phyloP scores from a whole-genome alignment of 23 red algal species.

The Gracilaria gracilis region DNA sequence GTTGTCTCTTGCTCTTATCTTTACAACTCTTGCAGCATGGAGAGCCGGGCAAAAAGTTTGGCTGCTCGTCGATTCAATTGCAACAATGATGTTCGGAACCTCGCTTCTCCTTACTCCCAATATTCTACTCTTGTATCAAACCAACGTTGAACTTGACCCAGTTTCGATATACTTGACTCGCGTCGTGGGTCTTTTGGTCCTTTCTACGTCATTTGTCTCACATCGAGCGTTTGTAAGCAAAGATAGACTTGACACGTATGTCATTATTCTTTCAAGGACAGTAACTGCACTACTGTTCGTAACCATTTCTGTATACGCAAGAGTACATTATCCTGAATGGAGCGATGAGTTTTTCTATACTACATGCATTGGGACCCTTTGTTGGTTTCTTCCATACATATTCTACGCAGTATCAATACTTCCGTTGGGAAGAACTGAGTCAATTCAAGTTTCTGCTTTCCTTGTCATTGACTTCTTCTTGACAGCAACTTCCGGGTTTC shows the following conservation, averaged over 20 bases:
- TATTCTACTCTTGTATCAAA: constrained; percentile 36
- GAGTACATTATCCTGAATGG: constrained; percentile 54
- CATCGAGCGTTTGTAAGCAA: constrained; percentile 39
- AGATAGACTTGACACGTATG: constrained; percentile 17
- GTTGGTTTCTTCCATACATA: constrained; percentile 41
- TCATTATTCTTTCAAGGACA: constrained; percentile 25
- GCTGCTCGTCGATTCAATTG: constrained; percentile 36
- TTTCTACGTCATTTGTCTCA: constrained; percentile 41
- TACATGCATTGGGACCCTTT: constrained; percentile 19
- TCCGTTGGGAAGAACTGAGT: constrained; percentile 17
- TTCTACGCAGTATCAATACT: constrained; percentile 36
- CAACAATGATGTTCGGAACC: constrained; percentile 20
- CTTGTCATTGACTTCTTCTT: constrained; percentile 22
- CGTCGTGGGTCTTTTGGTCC: constrained; percentile 41
- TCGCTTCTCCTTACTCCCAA: constrained; percentile 36
- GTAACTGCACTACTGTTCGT: constrained; percentile 34
- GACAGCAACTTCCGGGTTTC: background rate
- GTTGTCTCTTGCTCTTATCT: background rate
- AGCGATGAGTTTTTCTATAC: constrained; percentile 29
- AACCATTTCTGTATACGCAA: constrained; percentile 2
- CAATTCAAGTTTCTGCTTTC: background rate
- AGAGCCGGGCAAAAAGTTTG: constrained; percentile 8
- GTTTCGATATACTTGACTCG: constrained; percentile 43
- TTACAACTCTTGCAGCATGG: constrained; percentile 23
- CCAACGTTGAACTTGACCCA: constrained; percentile 49